Conservation (phyloP, 164 flowering plant species). For the Santalum album region DNA sequence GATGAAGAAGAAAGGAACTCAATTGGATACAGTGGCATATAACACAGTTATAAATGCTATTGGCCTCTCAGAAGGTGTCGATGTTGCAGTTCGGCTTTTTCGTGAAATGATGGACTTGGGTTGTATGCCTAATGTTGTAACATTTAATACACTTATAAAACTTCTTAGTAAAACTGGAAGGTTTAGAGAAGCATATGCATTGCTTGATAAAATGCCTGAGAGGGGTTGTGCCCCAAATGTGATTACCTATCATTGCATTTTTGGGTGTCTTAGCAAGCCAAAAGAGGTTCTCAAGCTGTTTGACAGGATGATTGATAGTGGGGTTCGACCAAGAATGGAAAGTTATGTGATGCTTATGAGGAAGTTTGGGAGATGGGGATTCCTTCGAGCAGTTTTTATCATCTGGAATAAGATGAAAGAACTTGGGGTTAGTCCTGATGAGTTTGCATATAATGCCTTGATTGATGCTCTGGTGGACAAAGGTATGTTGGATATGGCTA, state of each 20-base stretch:
- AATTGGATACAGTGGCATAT: constrained; percentile 71
- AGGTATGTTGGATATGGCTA: constrained; percentile 78
- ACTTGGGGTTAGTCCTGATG: constrained; percentile 68
- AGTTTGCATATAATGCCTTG: constrained; percentile 70
- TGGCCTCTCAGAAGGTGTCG: constrained; percentile 69
- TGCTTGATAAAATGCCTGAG: constrained; percentile 50
- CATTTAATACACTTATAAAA: constrained; percentile 65
- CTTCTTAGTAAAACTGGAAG: constrained; percentile 68
- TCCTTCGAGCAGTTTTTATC: constrained; percentile 64
- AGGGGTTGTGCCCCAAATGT: constrained; percentile 59
- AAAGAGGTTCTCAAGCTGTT: constrained; percentile 61
- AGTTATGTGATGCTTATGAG: constrained; percentile 86
- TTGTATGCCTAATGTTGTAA: constrained; percentile 57
- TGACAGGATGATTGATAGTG: constrained; percentile 67
- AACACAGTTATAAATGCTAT: constrained; percentile 67
- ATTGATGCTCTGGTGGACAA: constrained; percentile 83
- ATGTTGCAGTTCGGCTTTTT: constrained; percentile 39
- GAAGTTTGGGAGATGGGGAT: constrained; percentile 95
- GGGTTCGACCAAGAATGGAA: constrained; percentile 66
- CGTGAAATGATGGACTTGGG: constrained; percentile 74
- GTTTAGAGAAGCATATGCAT: constrained; percentile 39
- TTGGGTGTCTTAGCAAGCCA: constrained; percentile 52
- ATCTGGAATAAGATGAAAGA: constrained; percentile 84
- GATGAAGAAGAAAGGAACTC: constrained; percentile 63
- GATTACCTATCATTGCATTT: constrained; percentile 64